Percentiles rank a stretch among this genome's conserved stretches.
Evolutionary conservation across 2,329 filamentous ascomycete species (phyloP).

Genomic region (Hymenoscyphus salicellus): DNA sequence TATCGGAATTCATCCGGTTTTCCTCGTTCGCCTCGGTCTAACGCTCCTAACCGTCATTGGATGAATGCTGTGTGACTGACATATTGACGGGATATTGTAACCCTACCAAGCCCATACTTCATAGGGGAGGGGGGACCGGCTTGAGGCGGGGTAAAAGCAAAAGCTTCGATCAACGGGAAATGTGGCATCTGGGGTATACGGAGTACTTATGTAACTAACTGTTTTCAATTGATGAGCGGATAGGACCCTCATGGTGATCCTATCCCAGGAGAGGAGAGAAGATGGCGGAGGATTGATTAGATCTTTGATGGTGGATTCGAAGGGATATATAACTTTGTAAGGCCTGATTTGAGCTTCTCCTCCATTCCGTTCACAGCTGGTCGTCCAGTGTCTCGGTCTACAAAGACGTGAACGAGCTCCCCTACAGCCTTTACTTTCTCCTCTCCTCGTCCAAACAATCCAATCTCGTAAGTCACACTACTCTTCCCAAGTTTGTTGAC

Average conservation of each 20-base stretch:
- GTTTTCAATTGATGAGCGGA: background rate
- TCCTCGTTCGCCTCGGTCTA: background rate
- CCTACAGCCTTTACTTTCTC: constrained; percentile 79
- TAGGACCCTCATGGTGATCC: too few relatives aligned
- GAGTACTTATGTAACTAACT: background rate
- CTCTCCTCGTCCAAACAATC: constrained; percentile 72
- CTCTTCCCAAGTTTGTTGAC: constrained; percentile 82
- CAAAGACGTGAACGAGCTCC: constrained; percentile 83
- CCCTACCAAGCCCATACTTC: background rate
- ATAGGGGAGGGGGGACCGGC: background rate
- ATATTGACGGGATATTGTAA: background rate
- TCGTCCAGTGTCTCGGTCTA: constrained; percentile 68
- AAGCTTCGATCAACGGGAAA: background rate
- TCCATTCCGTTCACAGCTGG: constrained; percentile 67
- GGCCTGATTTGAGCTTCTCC: constrained; percentile 52
- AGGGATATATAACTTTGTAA: constrained; percentile 52
- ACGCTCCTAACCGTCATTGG: background rate
- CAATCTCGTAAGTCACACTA: constrained; percentile 88
- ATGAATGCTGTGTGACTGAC: background rate
- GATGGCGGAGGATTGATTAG: constrained; percentile 13
- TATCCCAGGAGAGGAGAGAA: background rate
- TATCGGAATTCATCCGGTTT: background rate
- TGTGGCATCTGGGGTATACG: background rate
- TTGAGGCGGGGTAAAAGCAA: background rate
- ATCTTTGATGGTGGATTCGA: constrained; percentile 27